These are phyloP conservation scores for Colletotrichum gloeosporioides DNA, from an alignment of 2,329 filamentous ascomycete species.

Conservation along the genomic window DNA sequence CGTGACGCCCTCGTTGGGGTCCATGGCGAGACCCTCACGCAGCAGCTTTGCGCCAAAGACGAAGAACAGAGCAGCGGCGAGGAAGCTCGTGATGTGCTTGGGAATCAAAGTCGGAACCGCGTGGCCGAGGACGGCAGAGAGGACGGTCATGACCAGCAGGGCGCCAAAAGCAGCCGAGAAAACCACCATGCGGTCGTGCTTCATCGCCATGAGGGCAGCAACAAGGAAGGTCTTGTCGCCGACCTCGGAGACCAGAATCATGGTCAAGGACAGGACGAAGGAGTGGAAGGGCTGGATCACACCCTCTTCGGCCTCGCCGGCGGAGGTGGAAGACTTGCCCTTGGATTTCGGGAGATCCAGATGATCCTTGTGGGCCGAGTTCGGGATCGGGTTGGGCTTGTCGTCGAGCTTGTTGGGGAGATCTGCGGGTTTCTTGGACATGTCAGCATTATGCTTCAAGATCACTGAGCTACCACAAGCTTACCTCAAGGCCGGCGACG, in stretches of 20 bases:
- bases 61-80: constrained; percentile 85
- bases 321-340: constrained; percentile 31
- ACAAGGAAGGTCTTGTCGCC: constrained; percentile 99
- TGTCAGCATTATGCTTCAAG: not conserved
- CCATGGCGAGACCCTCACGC: constrained; percentile 87
- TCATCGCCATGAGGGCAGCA: constrained; percentile 98
- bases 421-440: constrained; percentile 75
- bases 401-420: constrained; percentile 81
- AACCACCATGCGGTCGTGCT: constrained; percentile 89
- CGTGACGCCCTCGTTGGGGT: constrained; percentile 86
- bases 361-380: constrained; percentile 69
- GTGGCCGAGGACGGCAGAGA: constrained; percentile 92
- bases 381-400: constrained; percentile 72
- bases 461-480: constrained; percentile 15
- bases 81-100: constrained; percentile 87
- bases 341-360: constrained; percentile 53
- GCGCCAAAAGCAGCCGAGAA: constrained; percentile 95
- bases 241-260: constrained; percentile 97
- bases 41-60: constrained; percentile 87
- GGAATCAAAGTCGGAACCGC: constrained; percentile 89
- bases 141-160: constrained; percentile 90
- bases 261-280: constrained; percentile 88
- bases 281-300: constrained; percentile 86
- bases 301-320: constrained; percentile 52
- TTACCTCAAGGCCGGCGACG: constrained; percentile 63